These are phyloP conservation scores for Clitocybe nebularis DNA, from an alignment of 1,284 basidiomycete genomes.

Conservation along the genomic window DNA sequence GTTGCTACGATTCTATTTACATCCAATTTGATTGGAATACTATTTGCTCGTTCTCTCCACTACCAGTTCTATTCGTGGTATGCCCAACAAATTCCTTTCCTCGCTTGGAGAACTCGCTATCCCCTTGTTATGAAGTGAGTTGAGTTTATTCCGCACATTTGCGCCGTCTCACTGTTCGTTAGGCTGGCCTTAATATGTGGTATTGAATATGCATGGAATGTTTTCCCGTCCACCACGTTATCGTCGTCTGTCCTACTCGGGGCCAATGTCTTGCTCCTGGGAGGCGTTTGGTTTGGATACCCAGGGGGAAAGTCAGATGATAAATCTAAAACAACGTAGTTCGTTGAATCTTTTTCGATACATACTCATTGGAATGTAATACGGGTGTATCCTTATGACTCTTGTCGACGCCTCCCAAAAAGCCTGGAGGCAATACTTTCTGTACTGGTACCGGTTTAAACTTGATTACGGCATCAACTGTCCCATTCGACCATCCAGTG, in stretches of 20 bases:
- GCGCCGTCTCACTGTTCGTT: no score
- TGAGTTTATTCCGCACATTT: conserved; percentile 4
- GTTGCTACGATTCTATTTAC: conserved; percentile 83
- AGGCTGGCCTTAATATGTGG: conserved; percentile 60
- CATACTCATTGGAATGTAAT: no score
- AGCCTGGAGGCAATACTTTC: no score
- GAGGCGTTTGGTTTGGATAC: conserved; percentile 55
- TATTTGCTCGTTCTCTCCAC: conserved; percentile 93
- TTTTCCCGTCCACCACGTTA: conserved; percentile 74
- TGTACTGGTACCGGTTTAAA: no score
- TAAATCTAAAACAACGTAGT: conserved; percentile 5
- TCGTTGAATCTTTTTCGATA: no score
- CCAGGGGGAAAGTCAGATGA: conserved; percentile 6
- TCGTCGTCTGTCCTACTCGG: conserved; percentile 65
- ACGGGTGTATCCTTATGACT: no score
- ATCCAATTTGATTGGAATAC: conserved; percentile 88
- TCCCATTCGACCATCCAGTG: no score
- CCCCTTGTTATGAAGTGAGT: conserved; percentile 61
- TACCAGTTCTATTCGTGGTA: conserved; percentile 99
- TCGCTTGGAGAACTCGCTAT: conserved; percentile 73
- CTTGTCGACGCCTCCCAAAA: no score
- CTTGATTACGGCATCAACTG: no score
- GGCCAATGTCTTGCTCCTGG: conserved; percentile 56
- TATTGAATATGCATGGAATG: conserved; percentile 87
- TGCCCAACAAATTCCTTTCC: conserved; percentile 86